Evolutionary conservation across 2,329 filamentous ascomycete species (phyloP), one percentile per base, ranked within the genome.

Genomic region (Alternaria ethzedia): DNA sequence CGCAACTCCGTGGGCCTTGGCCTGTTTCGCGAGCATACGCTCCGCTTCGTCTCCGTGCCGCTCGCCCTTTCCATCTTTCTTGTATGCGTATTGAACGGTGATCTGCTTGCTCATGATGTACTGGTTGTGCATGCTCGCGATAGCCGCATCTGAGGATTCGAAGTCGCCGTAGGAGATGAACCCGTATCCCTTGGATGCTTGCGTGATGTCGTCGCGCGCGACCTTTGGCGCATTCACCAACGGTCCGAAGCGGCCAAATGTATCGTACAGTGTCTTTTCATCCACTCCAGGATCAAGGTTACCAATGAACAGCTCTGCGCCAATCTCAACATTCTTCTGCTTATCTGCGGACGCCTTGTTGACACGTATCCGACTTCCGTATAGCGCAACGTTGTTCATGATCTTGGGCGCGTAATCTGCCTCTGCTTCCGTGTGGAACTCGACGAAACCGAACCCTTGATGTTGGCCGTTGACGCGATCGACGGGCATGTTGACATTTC

Each of bases 401-500:
- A 97, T 93, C 78, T 95, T 91, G 72, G 94, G 92, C 21, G 96
- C 95, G 83, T 99, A 99, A 79, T 98, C 96, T 74, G 96, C 96
- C 81, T 97, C 96, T 76, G 94, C 90, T 79, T 97, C 94, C 71
- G 91, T 94, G 77, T 94, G 95, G 81, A 97, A 99, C 82, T 99
- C 96, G 81, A 99, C 96, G 82, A 99, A 99, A 74, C 96, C 96
- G 85, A 97, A 99, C 73, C 96, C 96, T 82, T 98, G 96, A 81
- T 99, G 96, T 61, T 90, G 91, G 78, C 97, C 94, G 50, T 96
- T 97, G 72, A 99, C 96, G 80, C 96, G 93, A 82, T 99, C 96
- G 85, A 97, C 97, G 59, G 96, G 96, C 78, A 99, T 90, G 83
- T 99, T 96, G 68, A 99, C 95, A 82, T 98, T 98, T 78, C 97